Conservation (phyloP, 163 green algal genomes). For the Volvox carteri region DNA sequence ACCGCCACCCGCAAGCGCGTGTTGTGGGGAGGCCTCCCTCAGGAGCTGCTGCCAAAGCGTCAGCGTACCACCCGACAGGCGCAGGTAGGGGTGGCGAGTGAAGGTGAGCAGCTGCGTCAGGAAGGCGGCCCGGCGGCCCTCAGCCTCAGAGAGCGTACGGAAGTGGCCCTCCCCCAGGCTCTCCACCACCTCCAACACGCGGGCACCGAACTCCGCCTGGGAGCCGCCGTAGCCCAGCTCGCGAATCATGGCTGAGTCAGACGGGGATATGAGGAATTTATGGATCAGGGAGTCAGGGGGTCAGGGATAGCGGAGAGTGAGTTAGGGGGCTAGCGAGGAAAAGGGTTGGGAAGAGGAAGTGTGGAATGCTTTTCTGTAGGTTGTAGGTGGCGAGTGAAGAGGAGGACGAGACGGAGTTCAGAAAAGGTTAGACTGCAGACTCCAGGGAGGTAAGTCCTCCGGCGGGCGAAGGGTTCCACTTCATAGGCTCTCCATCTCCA, state of each 20-base stretch:
- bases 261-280: no score
- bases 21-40: slow-evolving; percentile 57
- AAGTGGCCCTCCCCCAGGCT: slow-evolving; percentile 75
- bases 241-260: slow-evolving; percentile 32
- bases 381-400: no score
- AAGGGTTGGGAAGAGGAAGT: no score
- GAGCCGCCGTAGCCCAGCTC: slow-evolving; percentile 72
- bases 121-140: slow-evolving; percentile 29
- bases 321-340: no score
- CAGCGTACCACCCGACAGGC: slow-evolving; percentile 75
- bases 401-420: no score
- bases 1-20: slow-evolving; percentile 1
- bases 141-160: slow-evolving; percentile 37
- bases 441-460: no score
- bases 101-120: slow-evolving; percentile 81
- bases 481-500: no score
- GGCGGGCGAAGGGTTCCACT: no score
- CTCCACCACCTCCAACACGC: slow-evolving; percentile 75
- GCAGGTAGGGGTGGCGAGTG: slow-evolving; percentile 78
- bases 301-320: no score
- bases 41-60: slow-evolving; percentile 81
- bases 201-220: slow-evolving; percentile 75
- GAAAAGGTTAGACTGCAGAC: no score
- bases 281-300: no score
- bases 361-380: no score